Percentiles rank a stretch among this genome's conserved stretches.
Conservation (phyloP, 768 basidiomycete genomes). For the Amanita thiersii region DNA sequence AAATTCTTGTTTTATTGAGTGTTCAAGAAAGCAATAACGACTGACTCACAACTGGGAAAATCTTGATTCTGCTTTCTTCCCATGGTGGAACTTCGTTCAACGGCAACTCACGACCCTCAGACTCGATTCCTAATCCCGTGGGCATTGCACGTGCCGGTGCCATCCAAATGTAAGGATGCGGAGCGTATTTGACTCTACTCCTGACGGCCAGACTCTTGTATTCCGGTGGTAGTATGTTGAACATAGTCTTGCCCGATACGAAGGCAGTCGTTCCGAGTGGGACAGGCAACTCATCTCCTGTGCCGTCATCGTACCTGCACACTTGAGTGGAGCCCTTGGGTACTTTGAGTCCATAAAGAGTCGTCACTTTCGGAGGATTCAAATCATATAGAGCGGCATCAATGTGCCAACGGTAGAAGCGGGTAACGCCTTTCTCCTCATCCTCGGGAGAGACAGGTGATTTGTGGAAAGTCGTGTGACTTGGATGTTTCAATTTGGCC, state of each 20-base stretch:
- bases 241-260: constrained; percentile 76
- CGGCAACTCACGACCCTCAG: constrained; percentile 65
- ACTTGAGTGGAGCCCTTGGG: constrained; percentile 59
- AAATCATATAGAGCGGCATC: constrained; percentile 79
- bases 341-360: constrained; percentile 71
- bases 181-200: constrained; percentile 66
- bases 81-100: constrained; percentile 69
- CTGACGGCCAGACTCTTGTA: constrained; percentile 79
- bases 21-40: constrained; percentile 3
- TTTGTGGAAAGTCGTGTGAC: constrained; percentile 84
- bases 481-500: constrained; percentile 78
- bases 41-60: constrained; percentile 47
- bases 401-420: constrained; percentile 91
- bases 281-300: constrained; percentile 73
- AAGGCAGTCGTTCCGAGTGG: constrained; percentile 87
- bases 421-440: constrained; percentile 67
- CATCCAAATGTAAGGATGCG: constrained; percentile 93
- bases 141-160: constrained; percentile 61
- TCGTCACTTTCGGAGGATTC: constrained; percentile 77
- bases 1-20: constrained; percentile 1
- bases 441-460: constrained; percentile 66
- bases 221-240: constrained; percentile 62
- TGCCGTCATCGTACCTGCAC: constrained; percentile 78
- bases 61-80: constrained; percentile 70
- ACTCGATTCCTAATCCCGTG: constrained; percentile 79